These are phyloP conservation scores for Echinosophora koreensis DNA, from an alignment of 306 rosid species.

Conservation along the genomic window DNA sequence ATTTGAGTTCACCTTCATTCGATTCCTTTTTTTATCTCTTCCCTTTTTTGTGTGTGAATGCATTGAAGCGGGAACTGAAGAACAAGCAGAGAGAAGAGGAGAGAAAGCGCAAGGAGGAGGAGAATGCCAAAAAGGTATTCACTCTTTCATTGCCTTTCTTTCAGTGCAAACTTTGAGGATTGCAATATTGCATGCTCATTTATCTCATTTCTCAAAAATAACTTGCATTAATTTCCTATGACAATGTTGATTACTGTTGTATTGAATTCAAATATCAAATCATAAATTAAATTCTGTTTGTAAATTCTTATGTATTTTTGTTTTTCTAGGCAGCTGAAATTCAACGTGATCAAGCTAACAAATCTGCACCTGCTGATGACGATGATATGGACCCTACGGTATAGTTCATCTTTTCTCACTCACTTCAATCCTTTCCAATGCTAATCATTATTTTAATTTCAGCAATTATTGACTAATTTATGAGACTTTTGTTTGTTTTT, in stretches of 20 bases:
- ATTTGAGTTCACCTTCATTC: neutral
- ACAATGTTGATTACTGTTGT: too few species aligned
- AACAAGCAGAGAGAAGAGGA: constrained; percentile 77
- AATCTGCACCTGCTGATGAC: constrained; percentile 64
- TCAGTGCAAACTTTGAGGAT: too few species aligned
- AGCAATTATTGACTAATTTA: constrained; percentile 22
- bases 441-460: neutral
- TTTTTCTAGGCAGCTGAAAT: constrained; percentile 65
- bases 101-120: constrained; percentile 77
- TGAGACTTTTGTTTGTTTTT: constrained; percentile 7
- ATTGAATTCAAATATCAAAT: constrained; percentile 8
- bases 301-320: neutral
- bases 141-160: too few species aligned
- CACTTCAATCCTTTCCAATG: neutral
- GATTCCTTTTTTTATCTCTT: neutral
- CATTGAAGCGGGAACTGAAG: constrained; percentile 76
- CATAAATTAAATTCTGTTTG: neutral
- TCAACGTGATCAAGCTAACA: constrained; percentile 60
- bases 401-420: neutral
- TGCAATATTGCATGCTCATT: too few species aligned
- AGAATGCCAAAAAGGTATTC: constrained; percentile 69
- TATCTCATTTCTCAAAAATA: too few species aligned
- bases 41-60: constrained; percentile 53
- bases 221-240: neutral
- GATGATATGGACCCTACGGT: constrained; percentile 96